phyloP scores from a whole-genome alignment of 805 yeast genomes.

The Spathaspora hagerdaliae region DNA sequence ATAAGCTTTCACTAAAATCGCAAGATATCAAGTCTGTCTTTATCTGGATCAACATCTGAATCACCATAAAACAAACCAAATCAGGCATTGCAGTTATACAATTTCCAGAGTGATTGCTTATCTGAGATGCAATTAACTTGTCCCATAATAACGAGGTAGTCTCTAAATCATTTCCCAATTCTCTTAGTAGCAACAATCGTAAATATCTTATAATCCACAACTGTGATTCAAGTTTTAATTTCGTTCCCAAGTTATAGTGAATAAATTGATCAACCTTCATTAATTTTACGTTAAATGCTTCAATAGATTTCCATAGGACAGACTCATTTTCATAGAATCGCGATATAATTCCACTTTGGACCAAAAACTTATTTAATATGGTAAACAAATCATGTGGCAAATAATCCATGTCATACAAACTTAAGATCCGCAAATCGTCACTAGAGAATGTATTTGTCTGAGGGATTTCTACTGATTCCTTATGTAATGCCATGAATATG shows the following conservation, averaged over 20 bases:
- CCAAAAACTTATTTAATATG: conserved; percentile 40
- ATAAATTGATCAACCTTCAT: conserved; percentile 49
- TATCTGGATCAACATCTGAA: conserved; percentile 41
- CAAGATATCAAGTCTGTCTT: conserved; percentile 41
- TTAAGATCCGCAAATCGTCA: conserved; percentile 32
- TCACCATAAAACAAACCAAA: conserved; percentile 38
- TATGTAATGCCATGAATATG: conserved; percentile 36
- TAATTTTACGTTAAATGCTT: conserved; percentile 42
- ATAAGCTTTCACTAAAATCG: conserved; percentile 51
- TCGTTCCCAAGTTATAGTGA: conserved; percentile 41
- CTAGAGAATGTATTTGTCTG: conserved; percentile 19
- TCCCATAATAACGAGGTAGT: conserved; percentile 45
- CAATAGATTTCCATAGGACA: conserved; percentile 42
- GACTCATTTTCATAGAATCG: conserved; percentile 38
- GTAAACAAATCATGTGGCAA: conserved; percentile 42
- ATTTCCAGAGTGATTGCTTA: conserved; percentile 3
- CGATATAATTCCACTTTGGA: conserved; percentile 35
- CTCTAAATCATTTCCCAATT: conserved; percentile 38
- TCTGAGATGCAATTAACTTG: conserved; percentile 31
- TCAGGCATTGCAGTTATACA: conserved; percentile 22
- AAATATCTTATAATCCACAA: conserved; percentile 54
- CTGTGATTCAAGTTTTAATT: conserved; percentile 45
- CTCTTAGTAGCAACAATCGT: conserved; percentile 44
- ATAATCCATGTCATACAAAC: conserved; percentile 35
- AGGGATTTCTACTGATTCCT: conserved; percentile 31